Evolutionary conservation across 768 basidiomycete genomes (phyloP).

Genomic region (Rhizopogon vesiculosus): DNA sequence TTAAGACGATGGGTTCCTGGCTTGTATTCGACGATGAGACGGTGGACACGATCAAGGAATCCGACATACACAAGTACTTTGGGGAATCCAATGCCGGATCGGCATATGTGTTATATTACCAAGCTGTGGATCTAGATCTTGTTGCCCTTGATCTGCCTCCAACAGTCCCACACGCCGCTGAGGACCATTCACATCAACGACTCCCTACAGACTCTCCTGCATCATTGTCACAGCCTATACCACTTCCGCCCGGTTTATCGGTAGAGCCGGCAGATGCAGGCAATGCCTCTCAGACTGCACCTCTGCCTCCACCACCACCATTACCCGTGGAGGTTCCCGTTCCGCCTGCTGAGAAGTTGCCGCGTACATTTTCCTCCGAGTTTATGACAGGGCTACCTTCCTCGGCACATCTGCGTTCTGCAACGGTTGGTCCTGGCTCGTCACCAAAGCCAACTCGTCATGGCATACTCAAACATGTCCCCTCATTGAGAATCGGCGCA

Average conservation of each 20-base stretch:
- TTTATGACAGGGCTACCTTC: slow-evolving; percentile 14
- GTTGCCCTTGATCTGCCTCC: slow-evolving; percentile 61
- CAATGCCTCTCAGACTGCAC: slow-evolving; percentile 8
- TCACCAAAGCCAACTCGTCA: slow-evolving; percentile 15
- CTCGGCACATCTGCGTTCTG: slow-evolving; percentile 1
- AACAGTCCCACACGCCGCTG: slow-evolving; percentile 16
- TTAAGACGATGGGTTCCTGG: slow-evolving; percentile 84
- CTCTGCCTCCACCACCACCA: slow-evolving; percentile 17
- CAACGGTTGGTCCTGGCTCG: slow-evolving; percentile 8
- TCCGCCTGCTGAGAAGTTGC: slow-evolving; percentile 12
- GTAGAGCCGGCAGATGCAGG: slow-evolving; percentile 17
- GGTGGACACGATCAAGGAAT: slow-evolving; percentile 83
- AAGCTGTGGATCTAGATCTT: slow-evolving; percentile 83
- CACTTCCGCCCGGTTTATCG: slow-evolving; percentile 34
- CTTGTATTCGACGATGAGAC: slow-evolving; percentile 94
- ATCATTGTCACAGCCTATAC: slow-evolving; percentile 15
- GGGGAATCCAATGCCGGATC: slow-evolving; percentile 85
- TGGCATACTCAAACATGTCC: slow-evolving; percentile 21
- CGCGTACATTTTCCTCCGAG: slow-evolving; percentile 17
- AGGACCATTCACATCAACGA: slow-evolving; percentile 8
- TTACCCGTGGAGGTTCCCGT: slow-evolving; percentile 13
- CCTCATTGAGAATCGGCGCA: slow-evolving; percentile 12
- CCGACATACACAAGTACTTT: slow-evolving; percentile 90
- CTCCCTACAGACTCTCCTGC: slow-evolving; percentile 22
- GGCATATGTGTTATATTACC: slow-evolving; percentile 97